Conservation (phyloP, 345 rosid species). For the Euphorbia tirucalli region DNA sequence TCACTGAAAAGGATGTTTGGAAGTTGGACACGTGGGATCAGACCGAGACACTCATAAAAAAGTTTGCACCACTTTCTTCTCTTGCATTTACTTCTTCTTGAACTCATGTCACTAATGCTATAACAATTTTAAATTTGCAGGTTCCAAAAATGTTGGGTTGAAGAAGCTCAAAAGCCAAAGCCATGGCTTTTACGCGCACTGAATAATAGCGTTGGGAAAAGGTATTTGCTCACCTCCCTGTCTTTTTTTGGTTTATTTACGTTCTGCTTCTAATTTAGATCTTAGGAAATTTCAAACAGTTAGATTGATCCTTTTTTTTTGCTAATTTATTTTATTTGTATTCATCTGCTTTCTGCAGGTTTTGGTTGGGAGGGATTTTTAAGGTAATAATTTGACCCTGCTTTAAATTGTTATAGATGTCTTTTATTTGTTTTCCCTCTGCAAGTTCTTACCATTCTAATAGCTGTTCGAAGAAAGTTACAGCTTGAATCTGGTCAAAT, state of each 20-base stretch:
- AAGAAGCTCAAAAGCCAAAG: conserved; percentile 65
- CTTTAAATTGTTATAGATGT: background rate
- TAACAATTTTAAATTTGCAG: conserved; percentile 34
- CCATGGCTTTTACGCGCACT: conserved; percentile 90
- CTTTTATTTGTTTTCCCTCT: background rate
- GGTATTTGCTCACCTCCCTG: conserved; percentile 37
- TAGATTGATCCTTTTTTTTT: background rate
- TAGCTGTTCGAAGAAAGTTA: background rate
- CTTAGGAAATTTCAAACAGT: background rate
- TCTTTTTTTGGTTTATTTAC: background rate
- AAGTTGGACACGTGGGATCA: conserved; percentile 90
- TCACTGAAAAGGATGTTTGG: conserved; percentile 96
- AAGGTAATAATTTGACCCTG: conserved; percentile 49
- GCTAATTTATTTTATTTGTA: background rate
- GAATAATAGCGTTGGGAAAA: conserved; percentile 76
- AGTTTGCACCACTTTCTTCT: conserved; percentile 11
- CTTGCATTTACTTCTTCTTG: conserved; percentile 1
- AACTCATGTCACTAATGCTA: conserved; percentile 2
- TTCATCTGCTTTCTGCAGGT: conserved; percentile 43
- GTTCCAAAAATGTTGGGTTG: conserved; percentile 78
- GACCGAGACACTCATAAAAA: conserved; percentile 62
- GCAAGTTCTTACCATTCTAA: background rate
- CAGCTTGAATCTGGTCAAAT: background rate
- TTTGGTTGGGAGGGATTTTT: conserved; percentile 86
- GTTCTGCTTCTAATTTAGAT: background rate